Base-by-base conservation (phyloP, 257 asterid species). In the Cordia subcordata region DNA sequence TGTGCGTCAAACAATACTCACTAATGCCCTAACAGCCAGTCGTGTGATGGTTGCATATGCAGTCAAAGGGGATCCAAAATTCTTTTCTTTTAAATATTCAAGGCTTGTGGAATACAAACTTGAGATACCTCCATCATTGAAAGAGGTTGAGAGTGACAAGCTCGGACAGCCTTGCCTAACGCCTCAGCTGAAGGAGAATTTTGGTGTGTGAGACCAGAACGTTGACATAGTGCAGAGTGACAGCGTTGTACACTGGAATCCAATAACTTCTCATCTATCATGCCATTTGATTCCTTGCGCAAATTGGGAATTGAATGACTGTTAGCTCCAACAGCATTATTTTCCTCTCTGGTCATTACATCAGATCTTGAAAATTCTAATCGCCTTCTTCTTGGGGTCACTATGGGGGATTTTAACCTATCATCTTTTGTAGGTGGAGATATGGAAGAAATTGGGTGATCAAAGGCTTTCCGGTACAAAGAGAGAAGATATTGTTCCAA, bases 401-500 rank as follows among this genome's bases (percentile, higher is more conserved):
- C 38, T 68, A 79, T 52, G n/a, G 92, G 83, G 47, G 86, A 77
- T 53, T 76, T 85, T 11, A 51, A 39, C 67, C 52, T 75, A 56
- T 66, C 84, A 0, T 68, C 73, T 40, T 65, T 77, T 64, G 76
- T 73, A 8, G 81, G 56, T 19, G 96, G 94, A 69, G 93, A 82
- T 53, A 80, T 11, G 23, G 85, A 72, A 22, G 89, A 57, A 55
- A 61, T 33, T 62, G 85, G 97, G 63, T 81, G 90, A 76, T 87
- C 95, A 64, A 94, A 94, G 27, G 99, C 97, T 72, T 87, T 84
- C 63, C 99, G 67, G 75, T 94, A 90, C 42, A 89, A 76, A 11
- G 90, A 79, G 44, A 94, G 96, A 68, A 94, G 99, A 72, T 94
- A 85, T 56, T 94, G 97, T 69, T 94, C 99, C 82, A 94, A 81